These are phyloP conservation scores for Schizosaccharomyces osmophilus DNA, from an alignment of 805 yeast genomes.

Conservation along the genomic window DNA sequence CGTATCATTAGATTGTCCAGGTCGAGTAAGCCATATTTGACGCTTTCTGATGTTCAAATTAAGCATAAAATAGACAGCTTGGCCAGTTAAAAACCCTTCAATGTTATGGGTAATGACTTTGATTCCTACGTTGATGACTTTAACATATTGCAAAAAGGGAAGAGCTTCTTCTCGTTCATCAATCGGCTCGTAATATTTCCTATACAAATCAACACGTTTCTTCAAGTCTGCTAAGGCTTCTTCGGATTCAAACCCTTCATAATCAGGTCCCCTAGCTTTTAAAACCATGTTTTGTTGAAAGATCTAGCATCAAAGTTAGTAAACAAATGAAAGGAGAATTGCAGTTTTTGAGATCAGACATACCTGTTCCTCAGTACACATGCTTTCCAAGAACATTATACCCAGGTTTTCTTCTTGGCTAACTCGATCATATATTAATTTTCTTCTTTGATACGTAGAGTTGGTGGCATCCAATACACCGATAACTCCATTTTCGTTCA, in stretches of 20 bases:
- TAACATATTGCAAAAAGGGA: constrained; percentile 52
- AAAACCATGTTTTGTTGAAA: constrained; percentile 71
- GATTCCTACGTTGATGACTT: constrained; percentile 64
- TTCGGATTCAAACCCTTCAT: constrained; percentile 40
- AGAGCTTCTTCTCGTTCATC: constrained; percentile 28
- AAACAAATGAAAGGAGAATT: not conserved
- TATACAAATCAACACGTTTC: constrained; percentile 50
- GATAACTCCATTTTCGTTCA: constrained; percentile 54
- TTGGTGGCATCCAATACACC: constrained; percentile 90
- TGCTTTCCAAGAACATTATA: constrained; percentile 80
- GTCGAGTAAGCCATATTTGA: constrained; percentile 78
- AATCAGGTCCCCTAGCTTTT: constrained; percentile 69
- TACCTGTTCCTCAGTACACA: constrained; percentile 62
- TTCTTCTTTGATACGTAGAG: constrained; percentile 51
- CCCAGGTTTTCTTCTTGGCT: constrained; percentile 39
- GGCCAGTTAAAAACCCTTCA: constrained; percentile 67
- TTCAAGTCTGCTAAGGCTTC: constrained; percentile 48
- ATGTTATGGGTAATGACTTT: constrained; percentile 74
- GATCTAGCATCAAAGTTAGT: not conserved
- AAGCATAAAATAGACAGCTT: constrained; percentile 89
- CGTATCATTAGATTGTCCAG: constrained; percentile 83
- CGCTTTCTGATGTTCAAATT: constrained; percentile 83
- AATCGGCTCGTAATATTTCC: constrained; percentile 53
- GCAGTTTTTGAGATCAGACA: constrained; percentile 27
- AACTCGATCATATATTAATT: constrained; percentile 31